A percentile compares a stretch with the other conserved stretches of the same genome.
Evolutionary conservation across 1,284 basidiomycete genomes (phyloP).

Genomic region (Austroboletus niveus): DNA sequence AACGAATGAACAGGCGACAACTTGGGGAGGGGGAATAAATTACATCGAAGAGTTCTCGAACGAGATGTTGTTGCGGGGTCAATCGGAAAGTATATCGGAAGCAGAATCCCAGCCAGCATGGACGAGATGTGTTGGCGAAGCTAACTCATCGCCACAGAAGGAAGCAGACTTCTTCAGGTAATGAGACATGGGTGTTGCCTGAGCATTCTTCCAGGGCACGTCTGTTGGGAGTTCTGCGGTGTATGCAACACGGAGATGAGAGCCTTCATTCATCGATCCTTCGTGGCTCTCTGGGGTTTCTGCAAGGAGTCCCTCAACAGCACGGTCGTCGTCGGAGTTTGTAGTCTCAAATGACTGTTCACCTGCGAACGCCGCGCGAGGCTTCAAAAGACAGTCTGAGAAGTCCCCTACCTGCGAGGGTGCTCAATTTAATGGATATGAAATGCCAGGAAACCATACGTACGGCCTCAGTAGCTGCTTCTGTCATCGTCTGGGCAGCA

Average conservation of each 20-base stretch:
- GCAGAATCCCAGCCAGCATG: slow-evolving; percentile 60
- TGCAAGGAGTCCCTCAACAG: slow-evolving; percentile 33
- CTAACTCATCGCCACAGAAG: slow-evolving; percentile 38
- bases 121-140: slow-evolving; percentile 46
- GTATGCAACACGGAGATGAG: slow-evolving; percentile 40
- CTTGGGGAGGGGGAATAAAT: slow-evolving; percentile 22
- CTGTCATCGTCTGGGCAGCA: slow-evolving; percentile 23
- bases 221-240: slow-evolving; percentile 35
- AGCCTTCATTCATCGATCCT: slow-evolving; percentile 31
- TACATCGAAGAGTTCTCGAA: slow-evolving; percentile 17
- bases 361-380: slow-evolving; percentile 26
- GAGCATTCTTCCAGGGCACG: slow-evolving; percentile 41
- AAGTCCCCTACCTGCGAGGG: slow-evolving; percentile 31
- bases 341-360: slow-evolving; percentile 35
- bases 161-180: slow-evolving; percentile 39
- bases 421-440: slow-evolving; percentile 33
- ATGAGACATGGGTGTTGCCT: slow-evolving; percentile 37
- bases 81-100: slow-evolving; percentile 43
- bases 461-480: slow-evolving; percentile 32
- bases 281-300: slow-evolving; percentile 33
- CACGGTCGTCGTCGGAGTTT: slow-evolving; percentile 38
- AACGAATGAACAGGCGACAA: slow-evolving; percentile 21
- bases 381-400: slow-evolving; percentile 27
- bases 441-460: slow-evolving; percentile 31
- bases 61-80: slow-evolving; percentile 12